phyloP scores from a whole-genome alignment of 2,329 filamentous ascomycete genomes.

The Fusarium napiforme region DNA sequence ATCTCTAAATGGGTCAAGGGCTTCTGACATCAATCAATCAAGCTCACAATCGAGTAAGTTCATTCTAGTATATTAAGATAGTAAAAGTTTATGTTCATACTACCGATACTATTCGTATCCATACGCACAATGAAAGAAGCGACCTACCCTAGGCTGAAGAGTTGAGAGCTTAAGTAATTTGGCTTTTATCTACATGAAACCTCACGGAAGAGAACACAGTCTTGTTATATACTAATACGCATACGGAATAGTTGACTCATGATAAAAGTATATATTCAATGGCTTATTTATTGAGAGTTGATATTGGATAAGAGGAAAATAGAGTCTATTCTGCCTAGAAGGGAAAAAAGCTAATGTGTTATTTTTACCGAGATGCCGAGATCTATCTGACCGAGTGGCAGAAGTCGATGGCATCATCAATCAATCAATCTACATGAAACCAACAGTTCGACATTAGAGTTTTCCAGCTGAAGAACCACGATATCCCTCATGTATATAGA shows the following conservation, averaged over 20 bases:
- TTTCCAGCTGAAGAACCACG: background rate
- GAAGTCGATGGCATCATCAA: no score
- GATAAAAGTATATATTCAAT: background rate
- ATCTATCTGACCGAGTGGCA: no score
- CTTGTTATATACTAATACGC: background rate
- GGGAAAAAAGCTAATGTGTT: no score
- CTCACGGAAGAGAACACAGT: no score
- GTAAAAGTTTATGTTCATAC: background rate
- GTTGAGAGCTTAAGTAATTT: background rate
- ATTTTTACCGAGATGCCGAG: no score
- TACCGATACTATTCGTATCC: background rate
- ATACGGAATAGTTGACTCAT: background rate
- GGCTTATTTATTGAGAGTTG: background rate
- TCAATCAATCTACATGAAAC: background rate
- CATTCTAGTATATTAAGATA: background rate
- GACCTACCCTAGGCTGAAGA: background rate
- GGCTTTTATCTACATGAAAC: background rate
- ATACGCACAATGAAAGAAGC: background rate
- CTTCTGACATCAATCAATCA: background rate
- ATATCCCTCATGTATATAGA: constrained; percentile 41
- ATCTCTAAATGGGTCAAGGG: background rate
- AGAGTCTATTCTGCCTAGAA: no score
- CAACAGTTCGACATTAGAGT: background rate
- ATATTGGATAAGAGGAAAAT: no score
- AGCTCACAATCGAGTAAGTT: background rate